These are phyloP conservation scores for Claviceps africana DNA, from an alignment of 2,329 filamentous ascomycete species.

Conservation along the genomic window DNA sequence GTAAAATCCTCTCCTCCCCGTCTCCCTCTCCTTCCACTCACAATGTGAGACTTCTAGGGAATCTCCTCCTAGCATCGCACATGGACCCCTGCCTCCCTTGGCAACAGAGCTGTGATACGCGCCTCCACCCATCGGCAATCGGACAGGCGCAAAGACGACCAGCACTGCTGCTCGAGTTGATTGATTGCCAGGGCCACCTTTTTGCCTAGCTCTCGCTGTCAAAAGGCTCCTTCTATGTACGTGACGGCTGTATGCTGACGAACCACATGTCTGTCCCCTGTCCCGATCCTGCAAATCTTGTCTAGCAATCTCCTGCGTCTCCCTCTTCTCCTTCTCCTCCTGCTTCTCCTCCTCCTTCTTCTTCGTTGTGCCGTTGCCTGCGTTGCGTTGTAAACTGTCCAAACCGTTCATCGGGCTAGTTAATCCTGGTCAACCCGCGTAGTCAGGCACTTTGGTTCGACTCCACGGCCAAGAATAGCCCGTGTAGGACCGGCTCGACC, in stretches of 20 bases:
- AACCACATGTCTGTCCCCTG: neutral
- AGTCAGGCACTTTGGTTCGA: neutral
- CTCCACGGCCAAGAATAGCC: neutral
- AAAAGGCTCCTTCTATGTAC: too few relatives aligned
- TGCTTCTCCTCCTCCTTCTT: neutral
- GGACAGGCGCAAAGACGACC: neutral
- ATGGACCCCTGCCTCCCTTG: neutral
- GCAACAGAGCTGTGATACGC: neutral
- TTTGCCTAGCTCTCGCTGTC: neutral
- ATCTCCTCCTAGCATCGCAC: neutral
- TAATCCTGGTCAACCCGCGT: neutral
- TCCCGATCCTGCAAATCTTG: neutral
- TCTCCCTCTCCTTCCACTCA: neutral
- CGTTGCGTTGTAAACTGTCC: neutral
- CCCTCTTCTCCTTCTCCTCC: too few relatives aligned
- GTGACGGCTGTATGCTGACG: too few relatives aligned
- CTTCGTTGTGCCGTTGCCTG: neutral
- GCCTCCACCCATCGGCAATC: neutral
- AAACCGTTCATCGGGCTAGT: neutral
- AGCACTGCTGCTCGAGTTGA: neutral
- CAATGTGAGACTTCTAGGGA: neutral
- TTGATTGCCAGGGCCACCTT: neutral
- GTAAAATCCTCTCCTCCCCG: neutral
- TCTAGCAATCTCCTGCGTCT: too few relatives aligned
- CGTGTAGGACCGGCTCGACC: neutral